Evolutionary conservation across 768 basidiomycete species (phyloP).

Genomic region (Exidia glandulosa): DNA sequence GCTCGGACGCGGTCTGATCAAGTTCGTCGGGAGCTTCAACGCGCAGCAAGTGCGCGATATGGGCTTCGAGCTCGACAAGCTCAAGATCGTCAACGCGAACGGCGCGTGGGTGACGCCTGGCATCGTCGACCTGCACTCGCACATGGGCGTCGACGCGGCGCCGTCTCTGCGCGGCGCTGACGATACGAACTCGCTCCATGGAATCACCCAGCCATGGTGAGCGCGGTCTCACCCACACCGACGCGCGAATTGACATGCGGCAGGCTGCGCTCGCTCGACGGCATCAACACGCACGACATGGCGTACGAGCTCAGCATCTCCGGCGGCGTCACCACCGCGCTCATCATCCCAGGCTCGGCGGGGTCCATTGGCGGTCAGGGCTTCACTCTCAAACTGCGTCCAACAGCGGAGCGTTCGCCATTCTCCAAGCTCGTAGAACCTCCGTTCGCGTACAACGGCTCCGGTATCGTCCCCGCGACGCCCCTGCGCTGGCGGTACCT

Average conservation of each 20-base stretch:
- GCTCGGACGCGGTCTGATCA: slow-evolving; percentile 60
- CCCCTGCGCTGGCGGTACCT: slow-evolving; percentile 25
- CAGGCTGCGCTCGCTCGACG: slow-evolving; percentile 30
- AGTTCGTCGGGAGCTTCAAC: slow-evolving; percentile 40
- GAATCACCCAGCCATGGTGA: slow-evolving; percentile 15
- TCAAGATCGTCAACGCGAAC: slow-evolving; percentile 40
- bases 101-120: slow-evolving; percentile 46
- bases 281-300: slow-evolving; percentile 34
- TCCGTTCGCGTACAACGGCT: slow-evolving; percentile 23
- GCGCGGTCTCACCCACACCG: not conserved
- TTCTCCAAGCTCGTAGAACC: slow-evolving; percentile 27
- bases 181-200: slow-evolving; percentile 48
- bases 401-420: slow-evolving; percentile 26
- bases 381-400: slow-evolving; percentile 29
- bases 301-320: slow-evolving; percentile 29
- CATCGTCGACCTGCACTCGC: slow-evolving; percentile 57
- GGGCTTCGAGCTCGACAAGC: slow-evolving; percentile 26
- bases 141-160: slow-evolving; percentile 43
- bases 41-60: slow-evolving; percentile 14
- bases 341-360: slow-evolving; percentile 32
- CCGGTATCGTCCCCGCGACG: slow-evolving; percentile 10
- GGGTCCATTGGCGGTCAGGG: slow-evolving; percentile 26
- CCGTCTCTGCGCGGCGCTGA: slow-evolving; percentile 35
- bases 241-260: not conserved
- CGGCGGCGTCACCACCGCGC: slow-evolving; percentile 37